Base-by-base conservation (phyloP, 805 yeast genomes). In the Ogataea pignaliae region DNA sequence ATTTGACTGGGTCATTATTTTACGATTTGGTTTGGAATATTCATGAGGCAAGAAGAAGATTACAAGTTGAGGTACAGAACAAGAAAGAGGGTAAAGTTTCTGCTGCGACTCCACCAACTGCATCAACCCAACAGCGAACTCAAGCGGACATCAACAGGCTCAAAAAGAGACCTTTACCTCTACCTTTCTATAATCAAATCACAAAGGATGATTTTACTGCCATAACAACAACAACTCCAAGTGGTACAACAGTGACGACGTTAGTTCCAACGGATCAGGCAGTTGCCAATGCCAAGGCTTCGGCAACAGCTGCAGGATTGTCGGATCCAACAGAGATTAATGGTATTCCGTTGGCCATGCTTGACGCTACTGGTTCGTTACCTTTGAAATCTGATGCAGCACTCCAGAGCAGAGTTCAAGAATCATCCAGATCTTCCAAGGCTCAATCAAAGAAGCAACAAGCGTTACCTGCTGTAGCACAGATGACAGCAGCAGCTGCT, bases 11-110 rank as follows among this genome's bases (percentile, higher is more conserved):
- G 1, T 88, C 97, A 0, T 65, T 90, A 41, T 90, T 90, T 56
- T 90, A 90, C 60, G 97, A 90, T 63, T 71, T 90, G 41, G 91
- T 90, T 11, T 89, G 96, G 89, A 85, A 95, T 61, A 84, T 90
- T 39, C 97, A 90, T 64, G 97, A 90, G 59, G 97, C 96, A 1
- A 73, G 95, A 60, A 72, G 97, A 60, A 70, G 95, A 42, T 73
- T 76, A 32, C 55, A 73, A 39, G 76, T 72, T 46, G 64, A 62
- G 36, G 39, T 49, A 17, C 60, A 45, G 39, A 51, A 40, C 13
- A 69, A 71, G 29, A 59, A 64, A 32, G 61, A 65, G 8, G 43
- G 44, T 14, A 34, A 36, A 33, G 21, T 29, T 9, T 38, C n/a
- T 1, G 29, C 37, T 2, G 35, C 43, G 12, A 26, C 39, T 3